Evolutionary conservation across 1,139 yeast species (phyloP).

Genomic region (Geotrichum reessii): DNA sequence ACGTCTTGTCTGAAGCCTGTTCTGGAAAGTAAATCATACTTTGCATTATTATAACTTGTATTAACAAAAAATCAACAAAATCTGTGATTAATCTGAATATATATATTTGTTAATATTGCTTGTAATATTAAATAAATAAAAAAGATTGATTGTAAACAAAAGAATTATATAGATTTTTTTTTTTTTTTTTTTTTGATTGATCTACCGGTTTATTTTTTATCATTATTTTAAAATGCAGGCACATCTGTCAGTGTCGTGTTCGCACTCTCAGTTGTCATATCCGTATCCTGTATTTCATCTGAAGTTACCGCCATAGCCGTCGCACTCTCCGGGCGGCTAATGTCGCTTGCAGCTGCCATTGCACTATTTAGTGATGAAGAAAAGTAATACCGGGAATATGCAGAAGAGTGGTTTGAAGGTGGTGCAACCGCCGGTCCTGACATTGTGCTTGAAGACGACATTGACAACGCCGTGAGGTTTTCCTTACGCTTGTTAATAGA

Average conservation of each 20-base stretch:
- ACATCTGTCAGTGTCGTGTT: slow-evolving; percentile 8
- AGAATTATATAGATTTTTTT: no score
- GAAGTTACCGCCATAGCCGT: not conserved
- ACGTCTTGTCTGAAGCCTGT: no score
- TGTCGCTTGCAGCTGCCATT: not conserved
- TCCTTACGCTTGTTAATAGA: slow-evolving; percentile 31
- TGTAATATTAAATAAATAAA: no score
- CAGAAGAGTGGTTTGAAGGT: slow-evolving; percentile 19
- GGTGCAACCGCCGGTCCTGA: slow-evolving; percentile 6
- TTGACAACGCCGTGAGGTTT: slow-evolving; percentile 22
- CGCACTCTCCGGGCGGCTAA: not conserved
- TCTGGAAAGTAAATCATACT: no score
- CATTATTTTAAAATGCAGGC: not conserved
- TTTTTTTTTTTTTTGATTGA: no score
- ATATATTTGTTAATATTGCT: no score
- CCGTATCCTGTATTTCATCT: not conserved
- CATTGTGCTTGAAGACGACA: slow-evolving; percentile 6
- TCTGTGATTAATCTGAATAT: no score
- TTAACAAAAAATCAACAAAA: no score
- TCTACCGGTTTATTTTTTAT: no score
- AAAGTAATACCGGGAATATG: slow-evolving; percentile 25
- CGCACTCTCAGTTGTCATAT: not conserved
- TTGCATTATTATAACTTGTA: not conserved
- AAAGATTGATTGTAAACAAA: no score
- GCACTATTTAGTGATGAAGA: slow-evolving; percentile 2